phyloP scores from a whole-genome alignment of 2,329 filamentous ascomycete genomes.

The Drechslera avenae region DNA sequence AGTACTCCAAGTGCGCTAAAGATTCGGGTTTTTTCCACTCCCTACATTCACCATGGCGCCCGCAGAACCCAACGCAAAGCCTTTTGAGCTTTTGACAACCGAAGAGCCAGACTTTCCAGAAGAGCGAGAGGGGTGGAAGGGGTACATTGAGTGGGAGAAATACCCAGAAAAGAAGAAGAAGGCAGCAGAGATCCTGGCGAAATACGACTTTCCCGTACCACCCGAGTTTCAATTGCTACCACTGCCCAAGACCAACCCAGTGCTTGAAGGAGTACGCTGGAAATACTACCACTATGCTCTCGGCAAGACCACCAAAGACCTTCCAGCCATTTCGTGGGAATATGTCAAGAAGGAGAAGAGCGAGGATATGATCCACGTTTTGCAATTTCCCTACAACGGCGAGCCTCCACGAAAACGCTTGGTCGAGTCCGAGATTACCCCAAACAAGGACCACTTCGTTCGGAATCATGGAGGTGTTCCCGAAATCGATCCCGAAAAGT shows the following conservation, averaged over 20 bases:
- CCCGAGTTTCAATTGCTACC: conserved; percentile 53
- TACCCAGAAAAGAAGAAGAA: conserved; percentile 70
- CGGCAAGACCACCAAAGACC: conserved; percentile 44
- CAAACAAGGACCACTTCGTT: conserved; percentile 68
- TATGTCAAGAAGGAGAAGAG: conserved; percentile 53
- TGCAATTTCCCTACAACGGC: conserved; percentile 57
- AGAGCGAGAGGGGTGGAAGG: conserved; percentile 55
- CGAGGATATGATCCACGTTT: conserved; percentile 54
- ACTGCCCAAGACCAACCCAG: conserved; percentile 51
- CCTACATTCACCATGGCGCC: conserved; percentile 33
- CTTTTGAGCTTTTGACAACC: conserved; percentile 34
- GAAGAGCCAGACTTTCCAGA: conserved; percentile 47
- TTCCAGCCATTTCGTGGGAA: conserved; percentile 62
- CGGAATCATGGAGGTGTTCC: conserved; percentile 76
- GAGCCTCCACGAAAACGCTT: conserved; percentile 57
- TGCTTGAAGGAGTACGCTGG: conserved; percentile 54
- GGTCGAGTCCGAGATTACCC: conserved; percentile 63
- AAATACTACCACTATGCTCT: conserved; percentile 55
- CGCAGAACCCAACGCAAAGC: conserved; percentile 37
- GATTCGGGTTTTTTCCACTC: not conserved
- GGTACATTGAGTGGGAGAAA: conserved; percentile 58
- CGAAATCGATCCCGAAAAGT: conserved; percentile 63
- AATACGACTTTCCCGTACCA: conserved; percentile 57
- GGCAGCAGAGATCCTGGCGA: conserved; percentile 61
- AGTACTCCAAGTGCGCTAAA: not conserved